These are phyloP conservation scores for Cruciata laevipes DNA, from an alignment of 257 asterid genomes.

Conservation along the genomic window DNA sequence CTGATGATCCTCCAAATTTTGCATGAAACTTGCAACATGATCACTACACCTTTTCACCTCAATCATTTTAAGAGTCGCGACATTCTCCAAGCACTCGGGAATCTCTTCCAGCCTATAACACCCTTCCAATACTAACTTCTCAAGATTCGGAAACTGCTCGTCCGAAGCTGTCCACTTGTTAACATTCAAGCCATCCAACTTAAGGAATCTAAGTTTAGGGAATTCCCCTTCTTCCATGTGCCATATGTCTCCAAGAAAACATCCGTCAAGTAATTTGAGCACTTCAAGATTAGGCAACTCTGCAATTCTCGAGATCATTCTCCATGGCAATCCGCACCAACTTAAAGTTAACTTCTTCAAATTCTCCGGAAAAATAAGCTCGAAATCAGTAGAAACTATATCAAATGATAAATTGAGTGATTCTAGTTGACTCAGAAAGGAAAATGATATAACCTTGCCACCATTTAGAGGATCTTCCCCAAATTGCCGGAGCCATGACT, in stretches of 20 bases:
- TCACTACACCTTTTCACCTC: background rate
- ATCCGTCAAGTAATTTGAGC: background rate
- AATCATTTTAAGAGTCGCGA: background rate
- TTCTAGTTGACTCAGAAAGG: constrained; percentile 2
- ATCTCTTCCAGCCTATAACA: background rate
- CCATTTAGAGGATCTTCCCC: background rate
- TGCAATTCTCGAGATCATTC: background rate
- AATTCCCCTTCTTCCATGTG: background rate
- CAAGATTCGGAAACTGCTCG: background rate
- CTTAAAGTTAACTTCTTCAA: background rate
- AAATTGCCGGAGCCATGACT: background rate
- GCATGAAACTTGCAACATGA: background rate
- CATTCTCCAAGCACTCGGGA: background rate
- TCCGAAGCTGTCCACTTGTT: constrained; percentile 9
- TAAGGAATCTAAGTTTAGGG: background rate
- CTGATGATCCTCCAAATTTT: background rate
- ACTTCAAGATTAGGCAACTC: constrained; percentile 10
- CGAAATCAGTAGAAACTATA: background rate
- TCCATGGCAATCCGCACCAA: background rate
- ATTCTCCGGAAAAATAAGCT: constrained; percentile 4
- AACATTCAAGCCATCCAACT: background rate
- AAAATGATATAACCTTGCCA: background rate
- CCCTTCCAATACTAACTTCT: background rate
- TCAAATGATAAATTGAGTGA: background rate
- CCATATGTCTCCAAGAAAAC: constrained; percentile 1